Base-by-base conservation (phyloP, 768 basidiomycete species). In the Melanogaster broomeanus region DNA sequence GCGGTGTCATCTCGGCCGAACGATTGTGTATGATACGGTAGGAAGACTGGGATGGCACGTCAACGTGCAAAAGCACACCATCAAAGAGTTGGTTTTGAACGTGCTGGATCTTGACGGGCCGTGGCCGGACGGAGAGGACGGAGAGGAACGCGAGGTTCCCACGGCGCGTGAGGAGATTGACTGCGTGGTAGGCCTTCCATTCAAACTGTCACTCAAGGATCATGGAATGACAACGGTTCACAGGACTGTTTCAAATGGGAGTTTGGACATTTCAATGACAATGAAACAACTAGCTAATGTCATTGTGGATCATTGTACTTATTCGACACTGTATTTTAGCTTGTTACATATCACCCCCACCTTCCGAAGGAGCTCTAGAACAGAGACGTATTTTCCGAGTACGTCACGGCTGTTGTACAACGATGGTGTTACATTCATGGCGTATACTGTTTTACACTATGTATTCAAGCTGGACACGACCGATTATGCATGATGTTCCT, bases 221-320 rank as follows among this genome's bases (percentile, higher is more conserved):
- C 27, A 8, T 40, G 10, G 21, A 25, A 44, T 56, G 31, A 42
- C 27, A 35, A 28, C 18, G 45, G 25, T 42, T 50, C 52, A 8
- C 58, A 90, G 88, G 88, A 90, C 51, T 90, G 88, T 68, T 85
- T 72, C 67, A 87, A 85, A 60, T 90, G 88, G 88, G 82, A 87
- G 51, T 90, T 88, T 48, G 77, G 79, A 7, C 64, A 76, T 45
- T 80, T 71, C 68, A 73, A 75, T 56, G 56, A 70, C 39, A 30
- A 51, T 12, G 40, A 35, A 25, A 33, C 18, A 37, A 40, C 28
- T 13, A 21, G 7, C 21, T 51, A 33, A 31, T 21, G 3, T 37
- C 10, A 12, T 9, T 34, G 19, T 21, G n/a, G n/a, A n/a, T n/a
- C n/a, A n/a, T n/a, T n/a, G n/a, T n/a, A n/a, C 7, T 37, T 44